Evolutionary conservation across 1,284 basidiomycete genomes (phyloP).

Genomic region (Austroboletus niveus): DNA sequence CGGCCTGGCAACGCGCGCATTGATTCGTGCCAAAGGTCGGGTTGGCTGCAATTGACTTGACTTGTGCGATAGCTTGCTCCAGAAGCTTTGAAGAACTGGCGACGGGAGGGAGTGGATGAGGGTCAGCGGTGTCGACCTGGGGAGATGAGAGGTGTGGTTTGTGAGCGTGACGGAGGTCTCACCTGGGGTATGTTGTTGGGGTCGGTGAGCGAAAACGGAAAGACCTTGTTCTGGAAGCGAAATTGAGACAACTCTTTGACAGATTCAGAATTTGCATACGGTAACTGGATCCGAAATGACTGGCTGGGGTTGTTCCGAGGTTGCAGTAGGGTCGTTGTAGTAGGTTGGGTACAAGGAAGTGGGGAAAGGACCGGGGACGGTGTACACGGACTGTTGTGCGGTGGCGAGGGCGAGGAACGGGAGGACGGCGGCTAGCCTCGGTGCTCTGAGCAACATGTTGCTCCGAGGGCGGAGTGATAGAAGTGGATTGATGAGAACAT

Average conservation of each 20-base stretch:
- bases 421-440: conserved; percentile 6
- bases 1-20: conserved; percentile 63
- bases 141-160: background rate
- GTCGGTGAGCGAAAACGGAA: conserved; percentile 57
- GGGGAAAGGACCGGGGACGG: conserved; percentile 63
- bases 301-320: conserved; percentile 65
- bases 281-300: conserved; percentile 66
- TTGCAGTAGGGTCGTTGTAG: conserved; percentile 70
- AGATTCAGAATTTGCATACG: conserved; percentile 34
- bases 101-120: conserved; percentile 59
- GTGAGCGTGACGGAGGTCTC: background rate
- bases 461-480: background rate
- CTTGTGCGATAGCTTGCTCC: conserved; percentile 51
- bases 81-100: conserved; percentile 46
- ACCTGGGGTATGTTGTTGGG: conserved; percentile 55
- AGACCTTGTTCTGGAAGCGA: conserved; percentile 47
- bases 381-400: conserved; percentile 45
- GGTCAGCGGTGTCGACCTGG: conserved; percentile 57
- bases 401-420: conserved; percentile 6
- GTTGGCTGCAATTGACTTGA: conserved; percentile 51
- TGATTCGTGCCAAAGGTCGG: conserved; percentile 48
- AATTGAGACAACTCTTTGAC: background rate
- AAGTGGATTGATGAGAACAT: background rate
- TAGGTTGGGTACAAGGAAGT: conserved; percentile 61
- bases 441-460: conserved; percentile 12